These are phyloP conservation scores for Tephrocybe sp. DNA, from an alignment of 768 basidiomycete species.

Conservation along the genomic window DNA sequence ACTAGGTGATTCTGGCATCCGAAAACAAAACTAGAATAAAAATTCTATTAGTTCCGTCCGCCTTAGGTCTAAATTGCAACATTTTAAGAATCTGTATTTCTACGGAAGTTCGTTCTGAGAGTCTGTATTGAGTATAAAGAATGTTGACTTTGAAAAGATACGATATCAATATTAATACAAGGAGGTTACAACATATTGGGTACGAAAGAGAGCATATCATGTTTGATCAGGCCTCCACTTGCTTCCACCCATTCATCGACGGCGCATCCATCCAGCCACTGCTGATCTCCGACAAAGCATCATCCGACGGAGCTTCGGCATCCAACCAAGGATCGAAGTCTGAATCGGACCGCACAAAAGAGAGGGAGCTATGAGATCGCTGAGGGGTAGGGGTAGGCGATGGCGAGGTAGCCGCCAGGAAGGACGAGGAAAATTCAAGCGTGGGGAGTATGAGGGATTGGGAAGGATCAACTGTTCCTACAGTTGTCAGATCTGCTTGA, in stretches of 20 bases:
- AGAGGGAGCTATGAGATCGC: slow-evolving; percentile 7
- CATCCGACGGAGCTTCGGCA: slow-evolving; percentile 16
- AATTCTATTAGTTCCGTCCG: too few species aligned
- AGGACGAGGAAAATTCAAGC: slow-evolving; percentile 66
- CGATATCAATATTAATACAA: too few species aligned
- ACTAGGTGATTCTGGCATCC: too few species aligned
- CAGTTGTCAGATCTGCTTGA: slow-evolving; percentile 14
- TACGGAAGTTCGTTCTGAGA: too few species aligned
- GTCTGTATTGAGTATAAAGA: too few species aligned
- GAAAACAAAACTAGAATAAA: too few species aligned
- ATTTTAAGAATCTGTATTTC: too few species aligned
- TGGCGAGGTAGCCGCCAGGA: slow-evolving; percentile 25
- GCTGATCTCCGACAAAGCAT: slow-evolving; percentile 12
- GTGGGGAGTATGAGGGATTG: slow-evolving; percentile 76
- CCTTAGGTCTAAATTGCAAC: too few species aligned
- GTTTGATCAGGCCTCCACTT: too few species aligned
- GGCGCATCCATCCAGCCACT: slow-evolving; percentile 29
- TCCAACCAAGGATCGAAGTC: slow-evolving; percentile 35
- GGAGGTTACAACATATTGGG: too few species aligned
- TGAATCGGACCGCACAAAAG: slow-evolving; percentile 20
- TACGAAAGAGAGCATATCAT: too few species aligned
- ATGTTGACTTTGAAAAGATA: too few species aligned
- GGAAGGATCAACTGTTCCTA: slow-evolving; percentile 49
- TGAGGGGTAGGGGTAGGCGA: slow-evolving; percentile 13
- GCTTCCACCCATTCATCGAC: slow-evolving; percentile 34